Base-by-base conservation (phyloP, 2,329 filamentous ascomycete species). In the Sclerotinia nivalis region DNA sequence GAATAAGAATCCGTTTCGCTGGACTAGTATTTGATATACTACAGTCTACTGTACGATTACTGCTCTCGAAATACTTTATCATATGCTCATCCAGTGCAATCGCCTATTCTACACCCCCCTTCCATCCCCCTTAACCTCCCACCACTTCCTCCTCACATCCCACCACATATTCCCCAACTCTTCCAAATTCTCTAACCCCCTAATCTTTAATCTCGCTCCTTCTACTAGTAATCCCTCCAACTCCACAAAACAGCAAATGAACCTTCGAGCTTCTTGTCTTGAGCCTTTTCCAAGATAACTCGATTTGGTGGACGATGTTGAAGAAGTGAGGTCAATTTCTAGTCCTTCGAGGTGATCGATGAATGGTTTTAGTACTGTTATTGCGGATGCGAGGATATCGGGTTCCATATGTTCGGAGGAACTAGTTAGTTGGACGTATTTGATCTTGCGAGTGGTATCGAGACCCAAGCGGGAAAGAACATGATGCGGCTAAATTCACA, bases 71-170 rank as follows among this genome's bases (percentile, higher is more conserved):
- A 9, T 0, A 37, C 31, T 2, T 22, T 60, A 8, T 1, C 15
- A 12, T 12, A 18, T 37, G 0, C 25, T 20, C 45, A 25, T 49
- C 18, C 18, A 60, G 4, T 20, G 18, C 65, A 3, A 50, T 10
- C 13, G 8, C 40, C 43, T 13, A 15, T 10, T 13, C 55, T 34
- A 3, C 22, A 25, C 22, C n/a, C 22, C 12, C 3, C 47, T 43
- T 15, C 15, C 6, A 25, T 12, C 25, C 40, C n/a, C 56, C 40
- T 43, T 37, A 37, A 40, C n/a, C 31, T 54, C 40, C 55, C 55
- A 70, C 69, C 69, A 68, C 54, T 22, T 43, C 55, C 64, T 70
- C 37, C 69, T 68, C 0, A 68, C 62, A 40, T 55, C 54, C 37
- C 64, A 43, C 69, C 69, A 70, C 69, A 66, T 68, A 28, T 43